These are phyloP conservation scores for Nemania sp. DNA, from an alignment of 2,329 filamentous ascomycete genomes.

Conservation along the genomic window DNA sequence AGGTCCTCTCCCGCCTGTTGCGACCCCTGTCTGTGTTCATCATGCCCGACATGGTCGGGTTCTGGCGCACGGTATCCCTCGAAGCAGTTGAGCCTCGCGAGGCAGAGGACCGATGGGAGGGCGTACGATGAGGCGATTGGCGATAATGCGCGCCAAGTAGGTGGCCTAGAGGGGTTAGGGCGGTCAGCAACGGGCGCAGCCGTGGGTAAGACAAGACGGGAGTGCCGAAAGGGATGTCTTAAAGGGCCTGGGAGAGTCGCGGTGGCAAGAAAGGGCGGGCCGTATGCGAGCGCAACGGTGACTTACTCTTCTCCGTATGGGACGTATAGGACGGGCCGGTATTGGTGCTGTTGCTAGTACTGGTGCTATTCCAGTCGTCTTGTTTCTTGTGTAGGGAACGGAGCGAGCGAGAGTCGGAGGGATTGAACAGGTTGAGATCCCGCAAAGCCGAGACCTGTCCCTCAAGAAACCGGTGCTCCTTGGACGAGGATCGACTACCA, in stretches of 20 bases:
- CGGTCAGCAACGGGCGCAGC: conserved; percentile 34
- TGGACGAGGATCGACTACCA: conserved; percentile 49
- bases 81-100: conserved; percentile 45
- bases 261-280: conserved; percentile 14
- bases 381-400: conserved; percentile 37
- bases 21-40: conserved; percentile 78
- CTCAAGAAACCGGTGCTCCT: conserved; percentile 45
- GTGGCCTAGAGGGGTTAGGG: conserved; percentile 38
- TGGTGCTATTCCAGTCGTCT: conserved; percentile 36
- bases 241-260: conserved; percentile 25
- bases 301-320: conserved; percentile 49
- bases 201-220: conserved; percentile 13
- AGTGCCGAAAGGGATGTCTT: conserved; percentile 3
- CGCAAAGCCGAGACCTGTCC: conserved; percentile 42
- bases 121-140: conserved; percentile 36
- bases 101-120: conserved; percentile 45
- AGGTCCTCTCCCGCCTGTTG: conserved; percentile 85
- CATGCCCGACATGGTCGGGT: conserved; percentile 59
- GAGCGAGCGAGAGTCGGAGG: conserved; percentile 38
- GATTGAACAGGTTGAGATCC: conserved; percentile 49
- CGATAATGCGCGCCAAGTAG: conserved; percentile 44
- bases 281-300: conserved; percentile 30
- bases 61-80: conserved; percentile 40
- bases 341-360: too few relatives aligned
- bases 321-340: too few relatives aligned